Percentiles rank a stretch among this genome's conserved stretches.
These are phyloP conservation scores for Penicillium sp. DNA, from an alignment of 2,329 filamentous ascomycete genomes.

Conservation along the genomic window DNA sequence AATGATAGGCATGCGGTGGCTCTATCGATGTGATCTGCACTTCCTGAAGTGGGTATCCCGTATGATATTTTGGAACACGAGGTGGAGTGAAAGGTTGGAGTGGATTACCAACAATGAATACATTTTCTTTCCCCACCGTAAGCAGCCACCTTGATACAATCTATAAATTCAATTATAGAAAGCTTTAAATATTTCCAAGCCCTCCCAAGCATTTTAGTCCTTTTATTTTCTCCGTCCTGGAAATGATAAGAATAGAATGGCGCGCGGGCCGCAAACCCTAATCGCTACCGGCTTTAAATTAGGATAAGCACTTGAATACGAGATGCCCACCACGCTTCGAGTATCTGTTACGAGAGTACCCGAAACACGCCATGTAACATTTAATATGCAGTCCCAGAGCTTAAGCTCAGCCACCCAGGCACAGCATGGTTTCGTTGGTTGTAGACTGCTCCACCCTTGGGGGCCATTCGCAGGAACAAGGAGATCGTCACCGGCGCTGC, in stretches of 20 bases:
- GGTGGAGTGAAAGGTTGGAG: not conserved
- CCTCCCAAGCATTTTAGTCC: not conserved
- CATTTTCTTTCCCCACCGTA: not conserved
- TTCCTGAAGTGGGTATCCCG: not conserved
- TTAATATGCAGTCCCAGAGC: conserved; percentile 2
- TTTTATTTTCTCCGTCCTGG: not conserved
- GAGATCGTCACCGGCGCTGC: not conserved
- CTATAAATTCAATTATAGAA: not conserved
- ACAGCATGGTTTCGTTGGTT: not conserved
- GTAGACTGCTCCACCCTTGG: not conserved
- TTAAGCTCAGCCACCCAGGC: not conserved
- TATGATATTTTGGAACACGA: conserved; percentile 5
- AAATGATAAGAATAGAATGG: not conserved
- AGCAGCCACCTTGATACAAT: not conserved
- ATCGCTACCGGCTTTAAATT: not conserved
- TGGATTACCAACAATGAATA: not conserved
- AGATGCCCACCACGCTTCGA: not conserved
- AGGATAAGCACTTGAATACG: conserved; percentile 1
- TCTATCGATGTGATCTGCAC: not conserved
- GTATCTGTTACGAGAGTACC: not conserved
- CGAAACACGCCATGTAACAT: conserved; percentile 1
- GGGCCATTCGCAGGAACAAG: conserved; percentile 2
- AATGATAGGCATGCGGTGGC: not conserved
- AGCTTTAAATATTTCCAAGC: not conserved
- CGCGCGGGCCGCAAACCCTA: not conserved